Percentiles rank a stretch among this genome's conserved stretches.
Conservation (phyloP, 495 filamentous ascomycete genomes). For the Xanthoparmelia taractica region DNA sequence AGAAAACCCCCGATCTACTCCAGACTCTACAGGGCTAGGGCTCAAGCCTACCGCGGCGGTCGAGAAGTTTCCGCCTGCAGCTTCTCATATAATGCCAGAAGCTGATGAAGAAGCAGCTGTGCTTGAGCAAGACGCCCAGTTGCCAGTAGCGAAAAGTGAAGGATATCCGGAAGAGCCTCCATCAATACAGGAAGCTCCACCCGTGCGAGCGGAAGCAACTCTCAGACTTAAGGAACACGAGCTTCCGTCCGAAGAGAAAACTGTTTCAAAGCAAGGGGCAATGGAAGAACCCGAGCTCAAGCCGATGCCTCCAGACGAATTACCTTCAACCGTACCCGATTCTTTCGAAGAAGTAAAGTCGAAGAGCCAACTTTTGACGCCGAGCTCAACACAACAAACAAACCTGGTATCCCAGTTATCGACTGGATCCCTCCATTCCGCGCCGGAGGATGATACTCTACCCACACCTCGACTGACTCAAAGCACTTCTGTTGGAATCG, state of each 20-base stretch:
- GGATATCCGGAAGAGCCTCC: background rate
- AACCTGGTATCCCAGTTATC: constrained; percentile 19
- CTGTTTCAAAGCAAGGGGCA: background rate
- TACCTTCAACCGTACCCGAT: constrained; percentile 12
- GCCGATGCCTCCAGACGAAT: background rate
- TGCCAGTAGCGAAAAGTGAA: background rate
- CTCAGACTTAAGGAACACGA: background rate
- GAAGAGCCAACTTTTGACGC: constrained; percentile 18
- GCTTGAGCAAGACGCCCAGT: background rate
- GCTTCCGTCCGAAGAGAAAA: background rate
- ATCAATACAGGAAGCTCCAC: background rate
- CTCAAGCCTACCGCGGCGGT: background rate
- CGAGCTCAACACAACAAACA: constrained; percentile 16
- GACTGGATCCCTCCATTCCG: constrained; percentile 12
- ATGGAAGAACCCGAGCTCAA: background rate
- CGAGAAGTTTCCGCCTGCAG: background rate
- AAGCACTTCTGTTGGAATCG: constrained; percentile 13
- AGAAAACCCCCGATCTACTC: background rate
- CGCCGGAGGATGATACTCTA: constrained; percentile 12
- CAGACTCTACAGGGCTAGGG: background rate
- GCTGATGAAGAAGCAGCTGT: background rate
- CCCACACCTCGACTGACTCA: constrained; percentile 23
- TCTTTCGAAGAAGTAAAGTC: background rate
- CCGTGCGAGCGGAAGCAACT: background rate
- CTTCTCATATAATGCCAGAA: background rate